Evolutionary conservation across 176 grass and related monocot genomes (phyloP), one percentile per base, ranked within the genome.

Genomic region (Carex littledalei): DNA sequence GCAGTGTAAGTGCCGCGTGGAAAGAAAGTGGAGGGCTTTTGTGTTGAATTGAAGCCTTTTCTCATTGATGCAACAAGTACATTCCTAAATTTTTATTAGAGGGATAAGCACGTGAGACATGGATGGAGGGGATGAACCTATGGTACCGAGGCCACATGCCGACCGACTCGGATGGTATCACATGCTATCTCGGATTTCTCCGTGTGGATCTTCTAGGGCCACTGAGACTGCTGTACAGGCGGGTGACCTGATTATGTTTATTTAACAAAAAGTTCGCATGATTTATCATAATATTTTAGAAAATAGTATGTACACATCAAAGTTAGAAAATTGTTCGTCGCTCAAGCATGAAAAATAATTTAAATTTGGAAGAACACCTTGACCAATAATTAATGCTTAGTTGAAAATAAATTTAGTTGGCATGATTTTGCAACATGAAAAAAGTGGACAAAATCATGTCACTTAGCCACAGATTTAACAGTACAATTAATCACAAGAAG

Each of bases 151-250:
- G 16, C 6, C 73, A 54, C 73, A 18, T 77, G 72, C 72, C 37
- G 43, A 37, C 35, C 35, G 72, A 77, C 73, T 6, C 73, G 73
- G 45, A 78, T 78, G 41, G 47, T 78, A 26, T 26, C 73, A 78
- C n/a, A 78, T 52, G 35, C 34, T 41, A 45, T 43, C 34, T 73
- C 34, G 39, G 68, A 73, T 41, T 73, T 53, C 31, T 68, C 65
- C 65, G 0, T 68, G 2, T 37, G 31, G 65, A 37, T 67, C 65
- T 13, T 35, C 13, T 67, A 12, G 7, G 65, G 65, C 31, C 12
- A 17, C 8, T 35, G 14, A 63, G 18, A 63, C 2, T 63, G 20
- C 8, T 63, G 24, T 63, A 24, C 21, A 10, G 20, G 60, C 60
- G 43, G 43, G 43, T 45, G 7, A 9, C 1, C 7, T 18, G 0